A percentile compares a stretch with the other conserved stretches of the same genome.
Evolutionary conservation across 208 protist genomes (phyloP).

Genomic region (Angomonas deanei): DNA sequence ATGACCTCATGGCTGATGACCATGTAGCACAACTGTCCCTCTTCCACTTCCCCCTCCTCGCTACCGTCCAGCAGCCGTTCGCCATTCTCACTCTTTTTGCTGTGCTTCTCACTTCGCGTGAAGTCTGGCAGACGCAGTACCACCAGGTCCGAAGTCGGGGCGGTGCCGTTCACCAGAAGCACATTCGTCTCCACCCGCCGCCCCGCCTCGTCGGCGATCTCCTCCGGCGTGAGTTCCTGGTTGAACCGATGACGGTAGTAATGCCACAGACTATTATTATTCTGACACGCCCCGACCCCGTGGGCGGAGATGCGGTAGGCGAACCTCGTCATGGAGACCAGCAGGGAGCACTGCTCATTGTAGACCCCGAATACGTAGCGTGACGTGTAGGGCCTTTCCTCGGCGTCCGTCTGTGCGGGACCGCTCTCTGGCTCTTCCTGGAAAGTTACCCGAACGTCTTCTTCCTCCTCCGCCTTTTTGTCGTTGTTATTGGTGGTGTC

Average conservation of each 20-base stretch:
- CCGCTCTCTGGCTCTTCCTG: background rate
- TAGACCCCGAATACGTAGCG: background rate
- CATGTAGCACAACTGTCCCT: no score
- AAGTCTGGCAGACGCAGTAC: no score
- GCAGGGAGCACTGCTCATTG: background rate
- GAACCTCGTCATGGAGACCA: background rate
- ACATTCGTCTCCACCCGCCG: background rate
- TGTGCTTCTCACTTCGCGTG: no score
- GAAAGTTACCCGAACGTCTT: background rate
- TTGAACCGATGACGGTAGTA: background rate
- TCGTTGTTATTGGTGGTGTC: no score
- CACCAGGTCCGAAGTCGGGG: no score
- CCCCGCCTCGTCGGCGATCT: background rate
- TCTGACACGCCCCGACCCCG: background rate
- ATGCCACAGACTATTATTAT: background rate
- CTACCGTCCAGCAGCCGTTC: no score
- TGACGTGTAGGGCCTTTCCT: background rate
- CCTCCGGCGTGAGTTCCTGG: background rate
- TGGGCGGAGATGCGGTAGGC: background rate
- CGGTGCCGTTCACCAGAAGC: no score
- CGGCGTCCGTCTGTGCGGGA: background rate
- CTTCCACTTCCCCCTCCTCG: no score
- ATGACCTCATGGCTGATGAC: no score
- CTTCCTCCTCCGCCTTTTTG: background rate
- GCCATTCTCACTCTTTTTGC: no score